Conservation (phyloP, 2,329 filamentous ascomycete genomes). For the Xylaria multiplex region DNA sequence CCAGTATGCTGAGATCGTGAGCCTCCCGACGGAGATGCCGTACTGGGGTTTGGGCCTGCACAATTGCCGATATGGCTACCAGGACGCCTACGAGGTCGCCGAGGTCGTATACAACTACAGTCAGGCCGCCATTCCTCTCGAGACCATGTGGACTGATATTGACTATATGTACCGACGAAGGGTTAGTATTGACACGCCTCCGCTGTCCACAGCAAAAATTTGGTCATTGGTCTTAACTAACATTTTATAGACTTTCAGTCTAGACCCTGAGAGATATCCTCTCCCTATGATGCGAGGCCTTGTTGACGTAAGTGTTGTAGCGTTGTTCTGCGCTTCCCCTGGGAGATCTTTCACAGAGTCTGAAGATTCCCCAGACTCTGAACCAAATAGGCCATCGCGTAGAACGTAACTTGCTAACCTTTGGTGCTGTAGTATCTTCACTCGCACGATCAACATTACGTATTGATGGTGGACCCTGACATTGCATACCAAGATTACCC, state of each 20-base stretch:
- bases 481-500: conserved; percentile 61
- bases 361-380: background rate
- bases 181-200: conserved; percentile 40
- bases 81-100: conserved; percentile 71
- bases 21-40: conserved; percentile 68
- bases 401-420: conserved; percentile 7
- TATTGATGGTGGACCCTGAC: conserved; percentile 82
- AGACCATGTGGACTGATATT: conserved; percentile 75
- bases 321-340: background rate
- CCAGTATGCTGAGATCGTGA: conserved; percentile 68
- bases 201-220: background rate
- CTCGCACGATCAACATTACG: conserved; percentile 72
- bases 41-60: conserved; percentile 72
- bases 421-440: conserved; percentile 63
- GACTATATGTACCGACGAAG: conserved; percentile 67
- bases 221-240: conserved; percentile 28
- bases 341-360: background rate
- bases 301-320: conserved; percentile 54
- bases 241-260: conserved; percentile 64
- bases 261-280: conserved; percentile 72
- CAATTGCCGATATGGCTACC: conserved; percentile 72
- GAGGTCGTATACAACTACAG: conserved; percentile 76
- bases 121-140: conserved; percentile 70
- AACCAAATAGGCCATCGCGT: background rate
- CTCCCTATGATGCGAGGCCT: conserved; percentile 71